Percentiles rank a stretch among this genome's conserved stretches.
Conservation (phyloP, 306 rosid species). For the Fagus sylvatica region DNA sequence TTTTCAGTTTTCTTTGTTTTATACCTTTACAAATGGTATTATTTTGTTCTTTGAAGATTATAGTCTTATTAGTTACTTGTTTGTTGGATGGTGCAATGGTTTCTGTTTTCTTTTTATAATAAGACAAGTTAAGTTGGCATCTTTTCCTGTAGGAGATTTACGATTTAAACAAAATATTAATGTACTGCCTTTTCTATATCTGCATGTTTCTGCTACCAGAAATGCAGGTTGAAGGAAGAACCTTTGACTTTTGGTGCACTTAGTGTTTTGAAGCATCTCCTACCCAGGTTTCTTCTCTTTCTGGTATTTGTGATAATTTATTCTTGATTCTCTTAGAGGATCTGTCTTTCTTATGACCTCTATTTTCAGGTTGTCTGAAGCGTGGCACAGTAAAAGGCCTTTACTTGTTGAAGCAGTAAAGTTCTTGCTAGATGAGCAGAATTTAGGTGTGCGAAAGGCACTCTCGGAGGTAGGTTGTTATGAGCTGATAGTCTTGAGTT, state of each 20-base stretch:
- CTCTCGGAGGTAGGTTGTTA: constrained; percentile 70
- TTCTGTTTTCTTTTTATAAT: background rate
- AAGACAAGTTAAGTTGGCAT: background rate
- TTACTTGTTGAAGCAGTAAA: constrained; percentile 75
- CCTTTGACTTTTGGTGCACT: constrained; percentile 77
- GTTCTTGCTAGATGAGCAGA: constrained; percentile 77
- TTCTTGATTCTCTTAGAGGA: constrained; percentile 26
- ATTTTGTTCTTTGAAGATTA: background rate
- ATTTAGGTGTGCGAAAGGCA: constrained; percentile 72
- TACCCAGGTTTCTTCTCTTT: constrained; percentile 69
- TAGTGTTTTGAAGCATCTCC: constrained; percentile 85
- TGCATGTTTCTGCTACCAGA: constrained; percentile 46
- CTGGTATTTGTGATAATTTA: constrained; percentile 13
- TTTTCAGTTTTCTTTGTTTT: constrained; percentile 10
- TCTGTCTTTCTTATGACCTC: constrained; percentile 32
- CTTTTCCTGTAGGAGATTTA: background rate
- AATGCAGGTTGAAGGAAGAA: constrained; percentile 91
- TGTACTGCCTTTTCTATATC: background rate
- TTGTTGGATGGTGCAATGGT: background rate
- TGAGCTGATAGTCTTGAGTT: constrained; percentile 14
- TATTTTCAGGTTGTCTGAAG: constrained; percentile 76
- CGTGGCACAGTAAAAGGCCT: constrained; percentile 83
- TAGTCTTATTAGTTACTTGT: background rate
- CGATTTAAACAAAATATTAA: constrained; percentile 5
- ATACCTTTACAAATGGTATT: background rate